These are phyloP conservation scores for Ganoderma resinaceum DNA, from an alignment of 1,284 basidiomycete genomes.

Conservation along the genomic window DNA sequence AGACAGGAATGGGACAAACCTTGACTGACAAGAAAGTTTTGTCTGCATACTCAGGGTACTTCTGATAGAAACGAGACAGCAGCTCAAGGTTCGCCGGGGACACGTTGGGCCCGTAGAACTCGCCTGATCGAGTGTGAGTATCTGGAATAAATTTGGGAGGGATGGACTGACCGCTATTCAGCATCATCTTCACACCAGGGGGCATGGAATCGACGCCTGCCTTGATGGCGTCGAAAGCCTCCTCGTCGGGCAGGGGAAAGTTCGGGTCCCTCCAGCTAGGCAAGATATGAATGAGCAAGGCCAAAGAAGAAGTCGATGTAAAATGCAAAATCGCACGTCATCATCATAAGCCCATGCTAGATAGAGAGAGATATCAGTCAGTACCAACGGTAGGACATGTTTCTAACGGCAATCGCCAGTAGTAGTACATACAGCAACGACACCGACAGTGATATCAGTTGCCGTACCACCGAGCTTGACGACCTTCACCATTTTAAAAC, in stretches of 20 bases:
- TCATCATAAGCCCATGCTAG: constrained; percentile 56
- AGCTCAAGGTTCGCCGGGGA: constrained; percentile 50
- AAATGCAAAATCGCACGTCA: constrained; percentile 46
- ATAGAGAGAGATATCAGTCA: background rate
- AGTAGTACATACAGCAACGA: constrained; percentile 6
- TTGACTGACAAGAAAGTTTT: constrained; percentile 58
- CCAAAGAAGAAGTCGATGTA: too few relatives aligned
- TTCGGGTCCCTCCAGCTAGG: constrained; percentile 41
- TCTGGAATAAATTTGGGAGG: too few relatives aligned
- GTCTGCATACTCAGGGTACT: constrained; percentile 61
- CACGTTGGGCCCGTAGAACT: constrained; percentile 51
- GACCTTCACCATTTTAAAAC: constrained; percentile 1
- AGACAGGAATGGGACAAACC: constrained; percentile 27
- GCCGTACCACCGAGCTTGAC: constrained; percentile 12
- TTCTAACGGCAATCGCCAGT: background rate
- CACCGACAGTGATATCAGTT: constrained; percentile 11
- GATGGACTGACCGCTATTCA: constrained; percentile 51
- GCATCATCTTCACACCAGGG: constrained; percentile 51
- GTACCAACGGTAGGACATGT: background rate
- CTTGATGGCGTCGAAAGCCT: constrained; percentile 68
- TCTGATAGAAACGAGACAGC: constrained; percentile 52
- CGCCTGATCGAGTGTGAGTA: constrained; percentile 35
- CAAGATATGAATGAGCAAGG: background rate
- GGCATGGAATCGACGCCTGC: constrained; percentile 63
- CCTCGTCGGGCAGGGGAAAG: constrained; percentile 54